Base-by-base conservation (phyloP, 2,329 filamentous ascomycete species). In the Cercospora citrullina region DNA sequence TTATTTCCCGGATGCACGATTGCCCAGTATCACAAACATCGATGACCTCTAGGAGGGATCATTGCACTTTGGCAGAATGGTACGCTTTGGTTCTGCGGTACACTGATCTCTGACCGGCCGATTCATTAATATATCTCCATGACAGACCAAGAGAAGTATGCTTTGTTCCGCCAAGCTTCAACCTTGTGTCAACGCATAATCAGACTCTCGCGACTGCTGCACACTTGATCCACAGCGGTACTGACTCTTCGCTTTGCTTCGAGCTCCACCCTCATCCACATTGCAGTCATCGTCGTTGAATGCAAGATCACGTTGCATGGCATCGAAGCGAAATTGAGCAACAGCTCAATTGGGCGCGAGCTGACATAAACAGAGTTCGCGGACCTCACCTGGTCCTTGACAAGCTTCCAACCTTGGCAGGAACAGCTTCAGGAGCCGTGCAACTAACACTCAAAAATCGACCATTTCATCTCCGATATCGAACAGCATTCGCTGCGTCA, bases 301-400 rank as follows among this genome's bases (percentile, higher is more conserved):
- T 16, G 48, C 5, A 18, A 10, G 18, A 6, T 23, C 4, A 5
- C 12, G 2, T 53, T 53, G 48, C 48, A 26, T 28, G 48, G 21
- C 48, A 28, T 33, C 9, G 39, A 62, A 62, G 60, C 60, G 60
- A 62, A 18, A 62, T 62, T 62, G 60, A 45, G 6, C 26, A 62
- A 62, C 36, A 45, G 12, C 60, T 31, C 10, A n/a, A 45, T 62
- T 51, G 23, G 60, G 21, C 36, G 7, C 33, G 23, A 45, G 60
- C 60, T 62, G 36, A 62, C 26, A 18, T 14, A 12, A 62, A 21
- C 51, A 57, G 14, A 45, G 62, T 64, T 57, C 16, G 26, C 4
- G 1, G 5, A 18, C 39, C 6, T 30, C 9, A 59, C 51, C 62
- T 48, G 51, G 18, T 64, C 62, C 62, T 42, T 64, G 62, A 55